These are phyloP conservation scores for Aureobasidium sp. DNA, from an alignment of 2,329 filamentous ascomycete genomes.

Conservation along the genomic window DNA sequence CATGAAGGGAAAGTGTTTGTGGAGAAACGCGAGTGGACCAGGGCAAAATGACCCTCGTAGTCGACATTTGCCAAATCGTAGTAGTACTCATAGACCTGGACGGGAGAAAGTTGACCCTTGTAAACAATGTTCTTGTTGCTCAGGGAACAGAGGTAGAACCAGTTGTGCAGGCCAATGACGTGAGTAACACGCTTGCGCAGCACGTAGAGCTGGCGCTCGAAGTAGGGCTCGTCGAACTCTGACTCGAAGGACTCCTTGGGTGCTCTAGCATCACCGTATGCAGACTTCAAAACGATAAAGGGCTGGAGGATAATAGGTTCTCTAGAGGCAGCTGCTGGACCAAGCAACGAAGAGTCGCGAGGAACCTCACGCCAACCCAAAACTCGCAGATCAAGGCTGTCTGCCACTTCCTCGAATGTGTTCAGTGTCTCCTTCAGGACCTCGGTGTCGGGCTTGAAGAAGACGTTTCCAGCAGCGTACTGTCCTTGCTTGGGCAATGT, in stretches of 20 bases:
- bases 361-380: conserved; percentile 95
- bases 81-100: conserved; percentile 97
- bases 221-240: conserved; percentile 72
- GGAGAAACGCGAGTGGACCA: conserved; percentile 94
- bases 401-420: conserved; percentile 89
- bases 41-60: conserved; percentile 92
- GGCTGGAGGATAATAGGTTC: conserved; percentile 94
- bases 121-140: conserved; percentile 99
- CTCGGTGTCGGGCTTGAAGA: conserved; percentile 95
- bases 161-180: conserved; percentile 90
- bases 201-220: conserved; percentile 89
- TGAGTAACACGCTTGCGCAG: conserved; percentile 92
- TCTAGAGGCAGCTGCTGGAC: conserved; percentile 83
- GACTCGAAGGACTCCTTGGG: conserved; percentile 71
- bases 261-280: conserved; percentile 72
- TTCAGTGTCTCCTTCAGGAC: conserved; percentile 81
- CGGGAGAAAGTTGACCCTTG: conserved; percentile 89
- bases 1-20: conserved; percentile 98
- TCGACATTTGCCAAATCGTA: conserved; percentile 94
- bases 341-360: conserved; percentile 83
- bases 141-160: conserved; percentile 96
- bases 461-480: conserved; percentile 94
- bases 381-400: conserved; percentile 77
- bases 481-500: conserved; percentile 81
- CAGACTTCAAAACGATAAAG: conserved; percentile 78